A percentile compares a stretch with the other conserved stretches of the same genome.
Evolutionary conservation across 257 asterid genomes (phyloP).

Genomic region (Jacaranda copaia): DNA sequence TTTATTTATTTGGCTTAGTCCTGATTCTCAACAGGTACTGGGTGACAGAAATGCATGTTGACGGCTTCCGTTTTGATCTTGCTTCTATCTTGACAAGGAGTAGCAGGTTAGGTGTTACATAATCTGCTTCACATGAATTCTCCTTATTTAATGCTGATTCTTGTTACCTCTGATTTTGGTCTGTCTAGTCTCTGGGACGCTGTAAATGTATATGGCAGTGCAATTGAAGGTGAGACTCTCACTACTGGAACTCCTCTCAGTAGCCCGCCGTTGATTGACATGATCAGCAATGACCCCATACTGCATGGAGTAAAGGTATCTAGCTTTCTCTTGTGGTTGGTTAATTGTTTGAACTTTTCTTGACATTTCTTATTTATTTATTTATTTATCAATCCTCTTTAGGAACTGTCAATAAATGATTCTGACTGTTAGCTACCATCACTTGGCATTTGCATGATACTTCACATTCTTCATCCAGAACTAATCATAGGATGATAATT

Average conservation of each 20-base stretch:
- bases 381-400: not conserved
- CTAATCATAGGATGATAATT: not conserved
- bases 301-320: conserved; percentile 86
- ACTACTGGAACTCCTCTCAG: conserved; percentile 92
- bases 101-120: conserved; percentile 69
- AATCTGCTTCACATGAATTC: conserved; percentile 26
- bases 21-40: conserved; percentile 79
- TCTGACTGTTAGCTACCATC: conserved; percentile 16
- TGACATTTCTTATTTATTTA: conserved; percentile 25
- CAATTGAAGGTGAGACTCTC: conserved; percentile 66
- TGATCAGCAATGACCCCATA: conserved; percentile 97
- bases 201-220: conserved; percentile 76
- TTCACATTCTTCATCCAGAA: not conserved
- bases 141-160: conserved; percentile 24
- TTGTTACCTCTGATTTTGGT: conserved; percentile 34
- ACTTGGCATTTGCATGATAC: conserved; percentile 21
- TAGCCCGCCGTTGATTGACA: conserved; percentile 84
- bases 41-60: conserved; percentile 96
- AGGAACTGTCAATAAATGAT: not conserved
- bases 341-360: not conserved
- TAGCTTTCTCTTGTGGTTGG: conserved; percentile 20
- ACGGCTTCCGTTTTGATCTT: conserved; percentile 98
- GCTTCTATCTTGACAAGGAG: conserved; percentile 97
- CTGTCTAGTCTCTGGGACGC: conserved; percentile 85
- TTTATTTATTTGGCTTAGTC: conserved; percentile 49